Conservation (phyloP, 169 alveolate genomes). For the Cystoisospora suis region DNA sequence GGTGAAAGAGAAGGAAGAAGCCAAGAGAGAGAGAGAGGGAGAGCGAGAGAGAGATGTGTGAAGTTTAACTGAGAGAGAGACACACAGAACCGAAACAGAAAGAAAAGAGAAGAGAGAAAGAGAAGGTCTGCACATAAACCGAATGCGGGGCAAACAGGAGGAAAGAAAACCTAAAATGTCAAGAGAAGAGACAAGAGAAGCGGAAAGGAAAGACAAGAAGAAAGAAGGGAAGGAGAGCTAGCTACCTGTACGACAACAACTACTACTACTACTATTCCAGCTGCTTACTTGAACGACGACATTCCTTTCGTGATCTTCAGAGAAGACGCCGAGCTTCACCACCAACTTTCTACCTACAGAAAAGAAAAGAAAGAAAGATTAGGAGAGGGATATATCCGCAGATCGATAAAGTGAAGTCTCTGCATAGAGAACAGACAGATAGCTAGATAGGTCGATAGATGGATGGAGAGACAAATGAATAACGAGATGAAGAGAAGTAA, state of each 20-base stretch:
- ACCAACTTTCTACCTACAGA: slow-evolving; percentile 46
- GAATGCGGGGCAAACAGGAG: too few species aligned
- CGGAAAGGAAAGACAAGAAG: neutral
- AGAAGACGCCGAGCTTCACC: slow-evolving; percentile 52
- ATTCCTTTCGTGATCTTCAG: slow-evolving; percentile 53
- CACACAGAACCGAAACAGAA: too few species aligned
- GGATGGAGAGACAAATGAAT: too few species aligned
- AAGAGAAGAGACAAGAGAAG: neutral
- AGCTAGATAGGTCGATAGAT: neutral
- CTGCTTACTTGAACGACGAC: slow-evolving; percentile 43
- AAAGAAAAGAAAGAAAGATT: neutral
- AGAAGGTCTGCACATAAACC: too few species aligned
- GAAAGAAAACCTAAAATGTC: too few species aligned
- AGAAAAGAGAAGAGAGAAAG: neutral
- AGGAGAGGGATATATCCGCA: neutral
- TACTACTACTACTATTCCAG: too few species aligned
- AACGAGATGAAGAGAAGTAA: neutral
- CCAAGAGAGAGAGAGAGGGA: neutral
- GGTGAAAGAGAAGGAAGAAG: neutral
- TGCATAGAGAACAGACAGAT: neutral
- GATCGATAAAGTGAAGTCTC: too few species aligned
- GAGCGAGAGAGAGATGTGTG: neutral
- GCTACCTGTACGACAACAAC: too few species aligned
- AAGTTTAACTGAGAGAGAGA: too few species aligned
- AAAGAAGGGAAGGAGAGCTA: too few species aligned